Base-by-base conservation (phyloP, 1,284 basidiomycete species). In the Trichosporon ovoides region DNA sequence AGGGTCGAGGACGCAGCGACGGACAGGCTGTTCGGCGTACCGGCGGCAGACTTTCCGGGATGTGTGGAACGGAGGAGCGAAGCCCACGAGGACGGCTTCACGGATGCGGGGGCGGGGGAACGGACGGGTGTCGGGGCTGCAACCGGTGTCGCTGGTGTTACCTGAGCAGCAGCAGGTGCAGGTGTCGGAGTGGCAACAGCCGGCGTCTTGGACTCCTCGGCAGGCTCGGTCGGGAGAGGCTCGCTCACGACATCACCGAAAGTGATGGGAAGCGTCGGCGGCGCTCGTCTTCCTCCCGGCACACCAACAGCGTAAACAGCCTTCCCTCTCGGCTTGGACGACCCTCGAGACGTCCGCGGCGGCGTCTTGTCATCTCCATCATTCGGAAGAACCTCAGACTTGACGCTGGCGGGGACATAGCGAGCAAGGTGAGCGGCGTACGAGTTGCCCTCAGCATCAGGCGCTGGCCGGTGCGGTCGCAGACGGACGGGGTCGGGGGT, bases 31-130 rank as follows among this genome's bases (percentile, higher is more conserved):
- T 62, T 57, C 31, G 67, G 60, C 10, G 66, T 64, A 4, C 52
- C 55, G 10, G 53, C 16, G 3, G 53, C 43, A 10, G 43, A 48
- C 43, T 48, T 48, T 22, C 22, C 43, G 9, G 43, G 24, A 10
- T 48, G 43, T 14, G 43, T 11, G 63, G 40, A n/a, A 56, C 61
- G 52, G 36, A 91, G 79, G 22, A 91, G 83, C 2, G 87, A 87
- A 0, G 89, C 88, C 87, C 87, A 92, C 4, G 86, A 87, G 66
- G 84, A 85, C 69, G 70, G 68, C 51, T 71, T 68, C 24, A 40
- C 37, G 14, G 28, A 34, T 13, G 49, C 38, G 12, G 56, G 24
- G 22, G 52, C 33, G 19, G 51, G 48, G 7, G 56, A 10, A 28
- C 49, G n/a, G 38, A 59, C 34, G n/a, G 58, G n/a, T 36, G 57